Percentiles rank a stretch among this genome's conserved stretches.
These are phyloP conservation scores for Phytophthora citrophthora DNA, from an alignment of 352 stramenopile species.

Conservation along the genomic window DNA sequence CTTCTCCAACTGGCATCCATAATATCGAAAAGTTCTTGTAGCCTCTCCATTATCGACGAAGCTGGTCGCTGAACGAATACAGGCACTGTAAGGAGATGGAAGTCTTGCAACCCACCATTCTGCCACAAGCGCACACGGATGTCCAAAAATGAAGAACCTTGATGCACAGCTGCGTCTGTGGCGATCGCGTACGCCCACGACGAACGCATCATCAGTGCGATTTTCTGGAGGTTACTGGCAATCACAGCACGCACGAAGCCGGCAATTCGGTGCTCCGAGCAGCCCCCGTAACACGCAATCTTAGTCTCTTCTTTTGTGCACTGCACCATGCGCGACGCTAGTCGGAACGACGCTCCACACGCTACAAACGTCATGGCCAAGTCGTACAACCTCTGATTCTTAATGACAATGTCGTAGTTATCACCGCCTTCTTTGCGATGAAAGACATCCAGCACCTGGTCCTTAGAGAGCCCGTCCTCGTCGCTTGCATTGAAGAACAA, in stretches of 20 bases:
- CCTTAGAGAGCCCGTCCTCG: slow-evolving; percentile 45
- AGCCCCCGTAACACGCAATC: slow-evolving; percentile 52
- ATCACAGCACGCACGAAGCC: slow-evolving; percentile 59
- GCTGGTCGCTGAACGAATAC: slow-evolving; percentile 50
- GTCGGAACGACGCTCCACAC: slow-evolving; percentile 59
- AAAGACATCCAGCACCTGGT: slow-evolving; percentile 59
- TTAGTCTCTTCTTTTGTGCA: slow-evolving; percentile 70
- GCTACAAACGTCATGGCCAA: slow-evolving; percentile 70
- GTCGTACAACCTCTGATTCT: slow-evolving; percentile 72
- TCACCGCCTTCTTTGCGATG: slow-evolving; percentile 35
- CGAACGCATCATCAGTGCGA: slow-evolving; percentile 67
- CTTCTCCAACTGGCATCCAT: slow-evolving; percentile 57
- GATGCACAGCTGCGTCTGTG: slow-evolving; percentile 55
- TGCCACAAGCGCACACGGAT: slow-evolving; percentile 65
- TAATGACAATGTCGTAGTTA: slow-evolving; percentile 67
- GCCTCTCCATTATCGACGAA: slow-evolving; percentile 39
- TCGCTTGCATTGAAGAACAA: slow-evolving; percentile 60
- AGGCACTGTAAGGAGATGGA: slow-evolving; percentile 59
- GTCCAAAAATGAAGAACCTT: slow-evolving; percentile 61
- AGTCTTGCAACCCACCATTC: slow-evolving; percentile 55
- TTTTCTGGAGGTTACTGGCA: slow-evolving; percentile 68
- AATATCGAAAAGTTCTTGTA: slow-evolving; percentile 51
- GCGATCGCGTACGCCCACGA: slow-evolving; percentile 61
- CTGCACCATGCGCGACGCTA: slow-evolving; percentile 61
- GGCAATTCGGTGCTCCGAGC: slow-evolving; percentile 53